Evolutionary conservation across 768 basidiomycete species (phyloP).

Genomic region (Lepiota subincarnata): DNA sequence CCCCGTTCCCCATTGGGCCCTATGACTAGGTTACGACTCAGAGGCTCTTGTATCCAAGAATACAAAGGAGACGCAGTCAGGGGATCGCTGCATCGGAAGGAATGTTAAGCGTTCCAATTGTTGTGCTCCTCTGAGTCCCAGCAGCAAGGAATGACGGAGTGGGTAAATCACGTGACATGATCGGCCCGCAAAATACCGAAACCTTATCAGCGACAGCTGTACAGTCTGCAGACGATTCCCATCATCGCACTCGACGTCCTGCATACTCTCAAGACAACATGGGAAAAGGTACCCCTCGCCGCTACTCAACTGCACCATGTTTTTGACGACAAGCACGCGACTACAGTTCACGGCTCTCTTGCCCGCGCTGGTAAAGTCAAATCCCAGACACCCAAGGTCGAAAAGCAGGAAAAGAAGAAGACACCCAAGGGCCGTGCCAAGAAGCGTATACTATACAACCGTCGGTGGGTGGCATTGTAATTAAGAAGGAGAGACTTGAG

Average conservation of each 20-base stretch:
- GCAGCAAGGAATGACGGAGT: too few relatives aligned
- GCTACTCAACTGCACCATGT: constrained; percentile 13
- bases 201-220: constrained; percentile 37
- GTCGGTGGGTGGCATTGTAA: constrained; percentile 54
- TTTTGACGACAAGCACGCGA: not conserved
- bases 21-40: too few relatives aligned
- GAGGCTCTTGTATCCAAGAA: too few relatives aligned
- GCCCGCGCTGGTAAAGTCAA: constrained; percentile 99
- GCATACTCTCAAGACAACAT: constrained; percentile 59
- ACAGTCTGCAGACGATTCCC: constrained; percentile 30
- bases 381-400: constrained; percentile 96
- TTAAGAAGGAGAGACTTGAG: not conserved
- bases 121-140: too few relatives aligned
- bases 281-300: constrained; percentile 57
- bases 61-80: too few relatives aligned
- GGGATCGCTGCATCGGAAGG: too few relatives aligned
- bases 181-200: constrained; percentile 24
- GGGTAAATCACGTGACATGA: not conserved
- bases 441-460: constrained; percentile 93
- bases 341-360: constrained; percentile 94
- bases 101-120: too few relatives aligned
- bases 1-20: too few relatives aligned
- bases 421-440: constrained; percentile 94
- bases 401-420: constrained; percentile 99
- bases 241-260: constrained; percentile 22